These are phyloP conservation scores for Phylloporus sp. DNA, from an alignment of 768 basidiomycete species.

Conservation along the genomic window DNA sequence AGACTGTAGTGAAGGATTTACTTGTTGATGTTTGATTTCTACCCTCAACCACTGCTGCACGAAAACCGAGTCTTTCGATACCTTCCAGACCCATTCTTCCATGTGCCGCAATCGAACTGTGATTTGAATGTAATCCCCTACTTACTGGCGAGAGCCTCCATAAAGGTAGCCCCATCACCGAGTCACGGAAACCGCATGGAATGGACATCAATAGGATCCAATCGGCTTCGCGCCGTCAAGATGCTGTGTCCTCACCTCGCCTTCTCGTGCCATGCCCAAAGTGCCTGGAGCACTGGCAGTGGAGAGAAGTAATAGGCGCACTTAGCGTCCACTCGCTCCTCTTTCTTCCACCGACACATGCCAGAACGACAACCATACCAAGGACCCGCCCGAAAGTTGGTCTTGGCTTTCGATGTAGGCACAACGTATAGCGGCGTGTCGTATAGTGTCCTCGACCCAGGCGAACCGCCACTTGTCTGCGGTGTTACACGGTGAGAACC, in stretches of 20 bases:
- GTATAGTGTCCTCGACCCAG: slow-evolving; percentile 34
- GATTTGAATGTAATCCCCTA: too few species aligned
- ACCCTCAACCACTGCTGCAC: too few species aligned
- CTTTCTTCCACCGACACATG: slow-evolving; percentile 14
- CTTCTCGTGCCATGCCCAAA: slow-evolving; percentile 9
- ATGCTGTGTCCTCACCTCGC: slow-evolving; percentile 10
- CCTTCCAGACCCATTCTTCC: too few species aligned
- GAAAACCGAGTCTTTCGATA: too few species aligned
- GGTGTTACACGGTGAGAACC: slow-evolving; percentile 22
- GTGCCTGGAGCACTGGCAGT: background rate
- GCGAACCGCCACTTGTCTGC: slow-evolving; percentile 21
- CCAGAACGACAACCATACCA: slow-evolving; percentile 34
- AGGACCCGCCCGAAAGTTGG: slow-evolving; percentile 39
- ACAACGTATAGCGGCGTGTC: slow-evolving; percentile 49
- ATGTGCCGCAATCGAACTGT: too few species aligned
- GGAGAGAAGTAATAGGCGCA: background rate
- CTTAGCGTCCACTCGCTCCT: background rate
- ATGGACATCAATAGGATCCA: slow-evolving; percentile 2
- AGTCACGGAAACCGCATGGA: slow-evolving; percentile 8
- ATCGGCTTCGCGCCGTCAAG: slow-evolving; percentile 3
- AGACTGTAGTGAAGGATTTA: too few species aligned
- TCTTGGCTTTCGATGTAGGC: slow-evolving; percentile 50
- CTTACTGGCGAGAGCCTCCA: too few species aligned
- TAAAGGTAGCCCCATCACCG: background rate
- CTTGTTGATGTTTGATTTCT: too few species aligned